phyloP scores from a whole-genome alignment of 2,329 filamentous ascomycete species.

The Pestalotiopsis sp. region DNA sequence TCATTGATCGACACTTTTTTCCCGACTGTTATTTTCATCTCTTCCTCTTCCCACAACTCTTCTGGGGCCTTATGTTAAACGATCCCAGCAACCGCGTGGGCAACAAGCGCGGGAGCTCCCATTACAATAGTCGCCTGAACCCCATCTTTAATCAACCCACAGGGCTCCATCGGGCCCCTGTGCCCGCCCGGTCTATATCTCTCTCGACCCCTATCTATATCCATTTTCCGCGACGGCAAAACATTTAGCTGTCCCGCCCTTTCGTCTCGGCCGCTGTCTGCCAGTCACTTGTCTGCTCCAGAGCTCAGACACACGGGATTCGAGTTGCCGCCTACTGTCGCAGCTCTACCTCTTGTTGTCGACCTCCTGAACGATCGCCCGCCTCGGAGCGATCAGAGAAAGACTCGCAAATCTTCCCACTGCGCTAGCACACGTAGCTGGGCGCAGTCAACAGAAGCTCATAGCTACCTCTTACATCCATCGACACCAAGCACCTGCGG shows the following conservation, averaged over 20 bases:
- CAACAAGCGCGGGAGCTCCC: neutral
- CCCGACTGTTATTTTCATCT: neutral
- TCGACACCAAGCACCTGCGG: neutral
- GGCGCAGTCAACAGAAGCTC: too few relatives aligned
- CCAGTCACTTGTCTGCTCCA: neutral
- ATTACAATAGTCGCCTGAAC: slow-evolving; percentile 7
- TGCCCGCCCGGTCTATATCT: slow-evolving; percentile 2
- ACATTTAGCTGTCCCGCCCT: slow-evolving; percentile 14
- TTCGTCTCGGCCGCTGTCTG: neutral
- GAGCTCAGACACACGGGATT: neutral
- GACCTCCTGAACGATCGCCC: neutral
- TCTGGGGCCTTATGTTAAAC: neutral
- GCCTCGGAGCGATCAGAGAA: neutral
- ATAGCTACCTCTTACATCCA: too few relatives aligned
- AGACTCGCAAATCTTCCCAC: neutral
- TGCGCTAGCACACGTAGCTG: too few relatives aligned
- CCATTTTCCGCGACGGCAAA: slow-evolving; percentile 2
- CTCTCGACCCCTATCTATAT: slow-evolving; percentile 16
- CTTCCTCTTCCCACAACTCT: neutral
- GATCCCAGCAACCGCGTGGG: neutral
- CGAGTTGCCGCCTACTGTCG: neutral
- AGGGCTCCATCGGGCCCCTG: slow-evolving; percentile 8
- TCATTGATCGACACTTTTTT: neutral
- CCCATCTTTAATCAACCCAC: slow-evolving; percentile 12
- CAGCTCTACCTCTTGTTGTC: neutral